phyloP scores from a whole-genome alignment of 768 basidiomycete species.

The Tricholoma terreum region DNA sequence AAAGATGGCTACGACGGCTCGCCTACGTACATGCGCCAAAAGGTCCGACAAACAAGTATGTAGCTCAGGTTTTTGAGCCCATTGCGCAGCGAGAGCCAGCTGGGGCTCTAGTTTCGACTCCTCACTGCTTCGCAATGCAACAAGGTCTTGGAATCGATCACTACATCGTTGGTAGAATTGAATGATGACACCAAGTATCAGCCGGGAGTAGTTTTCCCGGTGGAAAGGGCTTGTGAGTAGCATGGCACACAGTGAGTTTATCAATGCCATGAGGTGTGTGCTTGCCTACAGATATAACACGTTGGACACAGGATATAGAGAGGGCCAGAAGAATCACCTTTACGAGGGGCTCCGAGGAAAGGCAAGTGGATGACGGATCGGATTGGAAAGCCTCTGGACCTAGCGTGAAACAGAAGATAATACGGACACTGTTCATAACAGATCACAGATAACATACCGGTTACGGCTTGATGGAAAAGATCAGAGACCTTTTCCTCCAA shows the following conservation, averaged over 20 bases:
- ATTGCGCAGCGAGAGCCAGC: constrained; percentile 64
- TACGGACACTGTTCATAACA: not conserved
- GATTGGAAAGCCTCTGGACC: constrained; percentile 87
- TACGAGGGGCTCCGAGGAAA: constrained; percentile 71
- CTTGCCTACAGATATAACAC: constrained; percentile 52
- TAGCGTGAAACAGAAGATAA: constrained; percentile 20
- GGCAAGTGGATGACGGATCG: constrained; percentile 62
- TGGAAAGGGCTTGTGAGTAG: constrained; percentile 91
- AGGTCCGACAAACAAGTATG: constrained; percentile 70
- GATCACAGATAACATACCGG: constrained; percentile 41
- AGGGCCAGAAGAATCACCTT: constrained; percentile 48
- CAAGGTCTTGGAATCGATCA: constrained; percentile 77
- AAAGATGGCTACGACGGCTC: not conserved
- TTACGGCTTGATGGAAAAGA: constrained; percentile 83
- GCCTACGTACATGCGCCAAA: constrained; percentile 44
- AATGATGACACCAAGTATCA: constrained; percentile 91
- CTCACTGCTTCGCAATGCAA: constrained; percentile 36
- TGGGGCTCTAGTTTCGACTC: constrained; percentile 40
- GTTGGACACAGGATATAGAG: not conserved
- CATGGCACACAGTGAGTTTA: constrained; percentile 92
- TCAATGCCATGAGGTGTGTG: constrained; percentile 81
- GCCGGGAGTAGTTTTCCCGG: constrained; percentile 88
- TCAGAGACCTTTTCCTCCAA: constrained; percentile 90
- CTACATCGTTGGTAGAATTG: constrained; percentile 96
- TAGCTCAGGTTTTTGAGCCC: constrained; percentile 86